Percentiles rank a stretch among this genome's conserved stretches.
Evolutionary conservation across 139 green algal genomes (phyloP).

Genomic region (Asterochloris erici): DNA sequence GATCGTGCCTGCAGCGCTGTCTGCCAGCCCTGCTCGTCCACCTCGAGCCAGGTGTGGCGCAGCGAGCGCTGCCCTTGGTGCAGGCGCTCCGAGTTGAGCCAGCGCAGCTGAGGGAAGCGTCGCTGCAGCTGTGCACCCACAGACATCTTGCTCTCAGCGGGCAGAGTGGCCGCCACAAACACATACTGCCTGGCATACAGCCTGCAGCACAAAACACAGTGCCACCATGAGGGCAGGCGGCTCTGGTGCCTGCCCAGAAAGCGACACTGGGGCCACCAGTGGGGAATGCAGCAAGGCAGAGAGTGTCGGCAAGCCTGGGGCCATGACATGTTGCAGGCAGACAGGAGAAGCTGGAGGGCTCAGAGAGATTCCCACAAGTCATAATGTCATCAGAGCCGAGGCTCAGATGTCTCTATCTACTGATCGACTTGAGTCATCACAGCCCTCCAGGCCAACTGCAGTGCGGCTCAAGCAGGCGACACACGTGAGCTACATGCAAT

Average conservation of each 20-base stretch:
- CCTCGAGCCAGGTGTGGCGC: slow-evolving; percentile 41
- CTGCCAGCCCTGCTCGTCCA: slow-evolving; percentile 14
- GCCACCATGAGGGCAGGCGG: not conserved
- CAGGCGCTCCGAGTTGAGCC: slow-evolving; percentile 65
- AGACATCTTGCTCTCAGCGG: slow-evolving; percentile 51
- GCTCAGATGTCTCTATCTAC: no score
- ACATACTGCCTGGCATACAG: slow-evolving; percentile 79
- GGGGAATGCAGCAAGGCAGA: not conserved
- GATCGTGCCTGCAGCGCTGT: slow-evolving; percentile 11
- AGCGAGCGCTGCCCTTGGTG: slow-evolving; percentile 57
- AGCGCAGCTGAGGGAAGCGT: slow-evolving; percentile 58
- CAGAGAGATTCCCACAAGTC: no score
- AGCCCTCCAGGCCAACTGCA: no score
- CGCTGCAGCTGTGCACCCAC: slow-evolving; percentile 58
- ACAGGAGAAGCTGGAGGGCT: no score
- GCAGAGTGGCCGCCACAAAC: slow-evolving; percentile 93
- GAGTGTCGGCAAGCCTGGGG: no score
- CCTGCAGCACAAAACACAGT: slow-evolving; percentile 7
- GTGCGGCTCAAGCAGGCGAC: no score
- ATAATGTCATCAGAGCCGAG: no score
- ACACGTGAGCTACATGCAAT: no score
- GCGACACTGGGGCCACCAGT: slow-evolving; percentile 15
- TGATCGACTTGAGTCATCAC: no score
- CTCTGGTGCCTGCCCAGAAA: not conserved
- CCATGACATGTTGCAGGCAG: no score